Base-by-base conservation (phyloP, 441 rosid genomes). In the Corymbia citriodora region DNA sequence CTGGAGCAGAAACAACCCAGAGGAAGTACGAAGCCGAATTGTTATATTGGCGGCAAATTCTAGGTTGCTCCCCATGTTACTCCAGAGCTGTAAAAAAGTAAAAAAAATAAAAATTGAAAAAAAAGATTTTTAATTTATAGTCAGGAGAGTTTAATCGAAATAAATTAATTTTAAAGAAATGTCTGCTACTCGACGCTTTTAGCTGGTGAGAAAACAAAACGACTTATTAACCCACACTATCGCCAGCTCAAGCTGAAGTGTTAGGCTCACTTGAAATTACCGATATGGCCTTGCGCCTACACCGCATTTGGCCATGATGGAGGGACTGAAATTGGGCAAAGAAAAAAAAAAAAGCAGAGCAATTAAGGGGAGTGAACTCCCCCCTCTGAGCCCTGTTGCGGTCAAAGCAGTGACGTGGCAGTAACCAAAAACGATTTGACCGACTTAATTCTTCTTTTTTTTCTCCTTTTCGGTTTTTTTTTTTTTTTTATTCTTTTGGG, bases 31-130 rank as follows among this genome's bases (percentile, higher is more conserved):
- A 90, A 40, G 90, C 92, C 88, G 87, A 93, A 87, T 96, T 94
- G 94, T 79, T 94, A 93, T 91, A 94, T 52, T 93, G 97, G 98
- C 95, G 97, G 94, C 96, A 91, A 95, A 91, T 92, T 94, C 99
- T 90, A 96, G 96, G 98, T 91, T 95, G 98, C 96, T 94, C 91
- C 94, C 96, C 97, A 95, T 93, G 96, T 96, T 94, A 93, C 63
- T 89, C 74, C 52, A 92, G 93, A 91, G 95, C 96, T 92, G 96
- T 96, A 88, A 94, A 63, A 91, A 88, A 59, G 53, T 33, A 82
- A 81, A 79, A 54, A 57, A 89, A 36, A 59, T 90, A 36, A 40
- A 2, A 19, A 19, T 5, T 3, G 6, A 40, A 74, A 21, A 40
- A 40, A 40, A 12, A 23, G 6, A 15, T 31, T 11, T 52, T 87